Evolutionary conservation across 1,284 basidiomycete species (phyloP).

Genomic region (Rhodotorula sp.): DNA sequence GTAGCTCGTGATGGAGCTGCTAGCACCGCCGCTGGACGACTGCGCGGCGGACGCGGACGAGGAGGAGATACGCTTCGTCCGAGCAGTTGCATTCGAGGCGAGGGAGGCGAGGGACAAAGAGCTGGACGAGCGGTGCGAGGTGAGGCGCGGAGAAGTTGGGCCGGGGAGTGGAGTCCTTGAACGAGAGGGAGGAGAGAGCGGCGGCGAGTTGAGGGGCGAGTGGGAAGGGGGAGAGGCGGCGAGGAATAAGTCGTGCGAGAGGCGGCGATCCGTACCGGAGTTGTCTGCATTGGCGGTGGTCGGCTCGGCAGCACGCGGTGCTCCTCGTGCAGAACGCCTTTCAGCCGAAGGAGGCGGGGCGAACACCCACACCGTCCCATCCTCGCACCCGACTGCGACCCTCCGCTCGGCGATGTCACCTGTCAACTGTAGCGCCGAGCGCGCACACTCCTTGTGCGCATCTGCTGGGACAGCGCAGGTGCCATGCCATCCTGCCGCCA

Average conservation of each 20-base stretch:
- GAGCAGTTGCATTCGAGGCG: neutral
- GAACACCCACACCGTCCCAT: conserved; percentile 39
- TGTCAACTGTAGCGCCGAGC: no score
- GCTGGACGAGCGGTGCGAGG: conserved; percentile 1
- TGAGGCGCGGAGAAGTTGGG: neutral
- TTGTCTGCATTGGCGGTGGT: neutral
- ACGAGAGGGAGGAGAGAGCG: neutral
- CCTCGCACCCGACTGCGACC: conserved; percentile 31
- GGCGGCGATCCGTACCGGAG: neutral
- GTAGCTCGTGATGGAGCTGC: neutral
- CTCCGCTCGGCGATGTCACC: neutral
- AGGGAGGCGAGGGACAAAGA: conserved; percentile 18
- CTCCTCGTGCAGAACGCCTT: neutral
- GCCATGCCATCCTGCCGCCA: conserved; percentile 1
- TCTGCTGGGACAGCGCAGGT: neutral
- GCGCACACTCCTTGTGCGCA: neutral
- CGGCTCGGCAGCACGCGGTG: neutral
- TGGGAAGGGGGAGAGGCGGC: neutral
- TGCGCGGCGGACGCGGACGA: neutral
- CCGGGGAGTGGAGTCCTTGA: neutral
- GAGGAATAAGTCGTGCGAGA: neutral
- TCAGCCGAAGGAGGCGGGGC: neutral
- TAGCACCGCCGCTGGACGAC: neutral
- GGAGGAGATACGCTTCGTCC: neutral
- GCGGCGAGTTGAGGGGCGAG: neutral